Base-by-base conservation (phyloP, 2,329 filamentous ascomycete species). In the Clarireedia monteithiana region DNA sequence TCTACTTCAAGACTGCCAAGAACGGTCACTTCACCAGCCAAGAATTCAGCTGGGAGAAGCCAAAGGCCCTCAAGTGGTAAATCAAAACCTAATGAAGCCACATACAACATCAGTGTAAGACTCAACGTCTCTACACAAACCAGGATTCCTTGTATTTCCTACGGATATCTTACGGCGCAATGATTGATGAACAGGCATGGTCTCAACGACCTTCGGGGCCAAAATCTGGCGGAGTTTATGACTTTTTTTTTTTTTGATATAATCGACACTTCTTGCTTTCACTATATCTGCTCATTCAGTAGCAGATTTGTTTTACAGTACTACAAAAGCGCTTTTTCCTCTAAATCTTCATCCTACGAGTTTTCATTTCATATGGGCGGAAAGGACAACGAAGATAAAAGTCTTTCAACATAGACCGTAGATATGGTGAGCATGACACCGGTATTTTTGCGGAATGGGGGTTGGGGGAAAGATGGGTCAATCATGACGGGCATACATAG, bases 21-120 rank as follows among this genome's bases (percentile, higher is more conserved):
- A 97, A 97, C 79, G 94, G 94, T 69, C 94, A 99, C 84, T 99
- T 99, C 78, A 95, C 91, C 77, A 94, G 96, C 88, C 94, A 96
- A 84, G 80, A 75, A 75, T 99, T 99, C 84, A 84, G 80, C 77
- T 99, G 94, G 94, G 94, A 99, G 85, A 84, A 97, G 84, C 92
- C 94, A 71, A 96, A 96, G 89, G 69, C 80, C 66, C 89, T 99
- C 71, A 91, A 88, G 77, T 87, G 89, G 77, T 97, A 96, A 83
- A 73, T 68, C 64, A 61, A 46, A 46, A 23, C 27, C 39, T 45
- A 42, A 48, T 49, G 51, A 60, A 49, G 54, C 53, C 54, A 59
- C 52, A 61, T 56, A 60, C 59, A 56, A 66, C 61, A 58, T 60
- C 54, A 58, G 60, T 62, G 59, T 36, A 42, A 57, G 66, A 69